Conservation (phyloP, 2,329 filamentous ascomycete genomes). For the Trichoderma asperellum region DNA sequence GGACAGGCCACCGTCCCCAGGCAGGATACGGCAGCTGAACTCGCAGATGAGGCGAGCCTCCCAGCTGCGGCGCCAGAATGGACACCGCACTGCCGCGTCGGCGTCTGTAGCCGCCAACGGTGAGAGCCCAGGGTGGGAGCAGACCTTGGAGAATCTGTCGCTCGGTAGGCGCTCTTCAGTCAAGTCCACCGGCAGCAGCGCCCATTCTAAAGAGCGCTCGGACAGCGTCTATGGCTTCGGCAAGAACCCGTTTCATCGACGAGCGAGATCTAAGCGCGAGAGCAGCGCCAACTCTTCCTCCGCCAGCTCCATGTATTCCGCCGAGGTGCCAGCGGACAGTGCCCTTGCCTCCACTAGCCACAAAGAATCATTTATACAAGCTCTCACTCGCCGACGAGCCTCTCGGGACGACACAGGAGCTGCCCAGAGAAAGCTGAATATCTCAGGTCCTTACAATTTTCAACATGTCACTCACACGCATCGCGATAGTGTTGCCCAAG, state of each 20-base stretch:
- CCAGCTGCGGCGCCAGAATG: constrained; percentile 41
- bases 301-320: constrained; percentile 53
- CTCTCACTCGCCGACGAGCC: constrained; percentile 56
- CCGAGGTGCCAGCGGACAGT: constrained; percentile 47
- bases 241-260: constrained; percentile 62
- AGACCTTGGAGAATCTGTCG: constrained; percentile 50
- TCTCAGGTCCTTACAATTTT: constrained; percentile 69
- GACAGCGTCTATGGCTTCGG: constrained; percentile 65
- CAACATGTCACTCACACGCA: constrained; percentile 65
- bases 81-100: constrained; percentile 53
- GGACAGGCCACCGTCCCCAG: constrained; percentile 64
- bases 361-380: constrained; percentile 53
- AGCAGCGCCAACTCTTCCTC: constrained; percentile 54
- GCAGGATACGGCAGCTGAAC: constrained; percentile 61
- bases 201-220: constrained; percentile 53
- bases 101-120: constrained; percentile 52
- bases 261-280: constrained; percentile 54
- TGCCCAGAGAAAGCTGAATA: constrained; percentile 52
- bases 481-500: constrained; percentile 52
- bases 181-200: constrained; percentile 57
- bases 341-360: constrained; percentile 34
- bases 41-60: constrained; percentile 62
- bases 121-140: constrained; percentile 56
- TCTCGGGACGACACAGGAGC: constrained; percentile 41
- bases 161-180: constrained; percentile 61